A percentile compares a stretch with the other conserved stretches of the same genome.
Evolutionary conservation across 768 basidiomycete species (phyloP).

Genomic region (Lactarius tabidus): DNA sequence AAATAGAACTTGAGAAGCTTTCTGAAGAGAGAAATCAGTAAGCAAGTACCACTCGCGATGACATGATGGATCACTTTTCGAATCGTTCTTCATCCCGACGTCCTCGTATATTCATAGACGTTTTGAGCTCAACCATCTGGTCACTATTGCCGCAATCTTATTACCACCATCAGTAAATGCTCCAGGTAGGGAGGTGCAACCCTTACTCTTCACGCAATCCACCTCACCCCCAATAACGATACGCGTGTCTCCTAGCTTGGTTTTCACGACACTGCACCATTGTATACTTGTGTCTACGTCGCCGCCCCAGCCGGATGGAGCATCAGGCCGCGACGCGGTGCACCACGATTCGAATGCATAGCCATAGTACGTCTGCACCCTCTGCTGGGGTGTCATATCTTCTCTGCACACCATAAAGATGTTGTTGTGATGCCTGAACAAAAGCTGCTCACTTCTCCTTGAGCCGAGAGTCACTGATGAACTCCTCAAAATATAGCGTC

Average conservation of each 20-base stretch:
- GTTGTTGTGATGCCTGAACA: not conserved
- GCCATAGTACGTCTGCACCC: conserved; percentile 70
- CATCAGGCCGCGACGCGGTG: conserved; percentile 42
- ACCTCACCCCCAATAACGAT: conserved; percentile 87
- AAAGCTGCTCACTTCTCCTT: conserved; percentile 53
- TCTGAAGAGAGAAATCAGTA: conserved; percentile 37
- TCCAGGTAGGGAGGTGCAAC: not conserved
- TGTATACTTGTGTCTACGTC: conserved; percentile 86
- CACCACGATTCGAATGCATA: conserved; percentile 90
- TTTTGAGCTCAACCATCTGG: conserved; percentile 83
- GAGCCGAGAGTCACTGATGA: conserved; percentile 54
- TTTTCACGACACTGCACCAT: conserved; percentile 88
- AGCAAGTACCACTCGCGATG: not conserved
- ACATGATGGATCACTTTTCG: conserved; percentile 55
- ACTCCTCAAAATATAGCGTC: conserved; percentile 73
- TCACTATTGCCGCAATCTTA: conserved; percentile 59
- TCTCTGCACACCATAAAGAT: conserved; percentile 42
- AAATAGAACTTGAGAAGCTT: conserved; percentile 92
- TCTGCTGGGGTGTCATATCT: conserved; percentile 58
- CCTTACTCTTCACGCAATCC: conserved; percentile 76
- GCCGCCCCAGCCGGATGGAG: conserved; percentile 58
- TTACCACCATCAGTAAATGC: not conserved
- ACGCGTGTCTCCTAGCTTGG: conserved; percentile 67
- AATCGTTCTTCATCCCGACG: conserved; percentile 65
- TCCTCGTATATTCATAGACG: conserved; percentile 67